Evolutionary conservation across 805 yeast species (phyloP).

Genomic region (Starmerella gropengiesseri): DNA sequence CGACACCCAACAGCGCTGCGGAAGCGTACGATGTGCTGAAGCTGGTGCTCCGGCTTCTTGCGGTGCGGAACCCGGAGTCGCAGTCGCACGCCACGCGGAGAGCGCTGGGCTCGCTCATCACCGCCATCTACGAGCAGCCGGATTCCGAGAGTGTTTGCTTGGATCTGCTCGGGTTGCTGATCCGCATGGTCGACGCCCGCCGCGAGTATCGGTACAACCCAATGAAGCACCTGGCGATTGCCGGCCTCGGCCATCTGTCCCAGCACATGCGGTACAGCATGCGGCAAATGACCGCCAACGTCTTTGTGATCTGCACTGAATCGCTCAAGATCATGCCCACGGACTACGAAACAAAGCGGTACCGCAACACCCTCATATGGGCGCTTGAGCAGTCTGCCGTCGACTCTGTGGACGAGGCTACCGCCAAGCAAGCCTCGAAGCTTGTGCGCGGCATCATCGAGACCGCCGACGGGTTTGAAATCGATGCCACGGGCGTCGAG

Average conservation of each 20-base stretch:
- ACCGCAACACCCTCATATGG: constrained; percentile 22
- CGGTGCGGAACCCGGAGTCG: constrained; percentile 20
- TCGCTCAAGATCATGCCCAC: constrained; percentile 15
- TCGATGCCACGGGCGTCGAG: constrained; percentile 25
- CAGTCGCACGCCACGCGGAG: constrained; percentile 21
- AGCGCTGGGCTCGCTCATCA: constrained; percentile 21
- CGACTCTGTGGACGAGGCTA: constrained; percentile 27
- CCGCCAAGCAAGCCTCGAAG: constrained; percentile 29
- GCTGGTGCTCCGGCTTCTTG: constrained; percentile 19
- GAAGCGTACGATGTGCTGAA: constrained; percentile 15
- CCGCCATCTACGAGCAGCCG: constrained; percentile 13
- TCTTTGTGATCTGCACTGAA: constrained; percentile 20
- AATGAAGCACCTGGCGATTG: constrained; percentile 23
- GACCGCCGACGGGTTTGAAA: constrained; percentile 25
- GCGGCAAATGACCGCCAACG: constrained; percentile 21
- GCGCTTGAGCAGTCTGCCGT: constrained; percentile 16
- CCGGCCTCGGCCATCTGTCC: constrained; percentile 20
- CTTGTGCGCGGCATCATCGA: constrained; percentile 23
- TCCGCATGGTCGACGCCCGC: constrained; percentile 20
- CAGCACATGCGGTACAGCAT: constrained; percentile 10
- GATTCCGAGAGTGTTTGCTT: constrained; percentile 11
- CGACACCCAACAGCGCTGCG: constrained; percentile 10
- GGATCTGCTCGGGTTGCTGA: constrained; percentile 18
- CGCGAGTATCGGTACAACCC: constrained; percentile 17
- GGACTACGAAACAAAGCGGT: constrained; percentile 9